These are phyloP conservation scores for Veloboletus limbatus DNA, from an alignment of 1,284 basidiomycete genomes.

Conservation along the genomic window DNA sequence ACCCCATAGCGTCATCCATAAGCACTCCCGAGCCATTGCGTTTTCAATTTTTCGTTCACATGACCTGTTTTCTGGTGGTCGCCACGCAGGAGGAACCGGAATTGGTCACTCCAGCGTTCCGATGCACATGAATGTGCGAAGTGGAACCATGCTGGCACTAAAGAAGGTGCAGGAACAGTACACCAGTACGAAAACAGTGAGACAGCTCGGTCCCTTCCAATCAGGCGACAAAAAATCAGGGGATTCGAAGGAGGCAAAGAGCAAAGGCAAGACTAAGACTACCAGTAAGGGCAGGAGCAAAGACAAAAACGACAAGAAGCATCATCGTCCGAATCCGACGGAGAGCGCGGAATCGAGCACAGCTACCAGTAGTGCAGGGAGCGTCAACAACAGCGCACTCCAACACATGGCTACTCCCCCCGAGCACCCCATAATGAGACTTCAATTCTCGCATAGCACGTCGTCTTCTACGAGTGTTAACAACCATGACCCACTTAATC, in stretches of 20 bases:
- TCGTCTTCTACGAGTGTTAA: conserved; percentile 19
- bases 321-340: conserved; percentile 8
- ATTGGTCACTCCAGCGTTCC: conserved; percentile 10
- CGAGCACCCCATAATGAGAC: conserved; percentile 8
- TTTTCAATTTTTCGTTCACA: conserved; percentile 74
- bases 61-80: conserved; percentile 34
- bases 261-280: conserved; percentile 24
- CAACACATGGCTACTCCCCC: conserved; percentile 12
- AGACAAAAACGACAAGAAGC: conserved; percentile 20
- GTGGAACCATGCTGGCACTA: conserved; percentile 63
- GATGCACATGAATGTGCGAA: conserved; percentile 41
- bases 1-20: conserved; percentile 68
- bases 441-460: conserved; percentile 19
- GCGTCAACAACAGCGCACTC: conserved; percentile 12
- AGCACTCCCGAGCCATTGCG: conserved; percentile 71
- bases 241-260: conserved; percentile 5
- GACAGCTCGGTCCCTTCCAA: conserved; percentile 53
- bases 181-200: conserved; percentile 74
- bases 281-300: conserved; percentile 20
- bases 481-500: conserved; percentile 12
- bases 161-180: conserved; percentile 71
- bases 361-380: conserved; percentile 33
- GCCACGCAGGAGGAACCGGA: conserved; percentile 8
- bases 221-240: conserved; percentile 51
- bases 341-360: conserved; percentile 33